Evolutionary conservation across 352 stramenopile genomes (phyloP), one percentile per base, ranked within the genome.

Genomic region (Saprolegnia diclina): DNA sequence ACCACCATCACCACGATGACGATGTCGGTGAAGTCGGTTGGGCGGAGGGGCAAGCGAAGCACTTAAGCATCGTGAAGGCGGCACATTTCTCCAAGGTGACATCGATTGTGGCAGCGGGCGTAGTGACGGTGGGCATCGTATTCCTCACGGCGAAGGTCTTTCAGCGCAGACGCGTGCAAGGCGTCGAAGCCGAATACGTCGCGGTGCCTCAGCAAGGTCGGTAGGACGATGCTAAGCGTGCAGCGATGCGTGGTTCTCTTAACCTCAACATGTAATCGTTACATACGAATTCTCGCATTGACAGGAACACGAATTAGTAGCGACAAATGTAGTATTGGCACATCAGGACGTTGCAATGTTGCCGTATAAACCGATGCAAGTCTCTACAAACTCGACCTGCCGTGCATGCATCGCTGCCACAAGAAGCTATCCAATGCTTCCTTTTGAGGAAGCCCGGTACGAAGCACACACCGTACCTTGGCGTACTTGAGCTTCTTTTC

Each of bases 401-500:
- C 57, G 57, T 1, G 57, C n/a, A 26, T 66, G 35, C 57, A 66
- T 66, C 5, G 57, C 55, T 26, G 48, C 10, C 0, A 22, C 57
- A 7, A 66, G 42, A 6, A 66, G 50, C 57, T 66, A 66, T 13
- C 19, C 22, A 53, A 4, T 13, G 5, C 54, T 18, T n/a, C 9
- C 4, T 22, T 16, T 13, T 3, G 44, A 19, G 18, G 22, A 44
- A 45, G 29, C 11, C 35, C 9, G 21, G 40, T 32, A 32, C 5
- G 26, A 5, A 14, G 35, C 22, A 22, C 4, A n/a, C 42, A 7
- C 7, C 2, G 9, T 55, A 89, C 88, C 14, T 63, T 72, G 46
- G 79, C 79, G 65, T 91, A 79, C 6, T 73, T 68, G 7, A 88
- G 76, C 40, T 81, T 81, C 16, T 71, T 66, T 0, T 75, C 45